Evolutionary conservation across 225 moss, liverwort and hornwort genomes (phyloP), one percentile per base, ranked within the genome.

Genomic region (Lunularia cruciata): DNA sequence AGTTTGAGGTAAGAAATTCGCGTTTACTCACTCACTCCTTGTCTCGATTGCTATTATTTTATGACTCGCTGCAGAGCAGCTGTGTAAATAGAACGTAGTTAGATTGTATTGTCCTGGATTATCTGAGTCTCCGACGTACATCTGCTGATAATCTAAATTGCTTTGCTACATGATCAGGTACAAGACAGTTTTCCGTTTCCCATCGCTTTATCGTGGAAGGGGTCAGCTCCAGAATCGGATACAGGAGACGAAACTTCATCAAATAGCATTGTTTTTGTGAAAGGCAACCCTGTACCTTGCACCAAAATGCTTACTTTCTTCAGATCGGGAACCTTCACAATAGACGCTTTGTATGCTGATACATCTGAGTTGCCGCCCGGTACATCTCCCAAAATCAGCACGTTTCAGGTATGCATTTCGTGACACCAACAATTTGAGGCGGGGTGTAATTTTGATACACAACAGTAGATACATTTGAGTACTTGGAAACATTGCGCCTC

Each of bases 191-290:
- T 88, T 76, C 98, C 98, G 1, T 98, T 93, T 68, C 77, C 98
- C 8, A 98, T 98, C 42, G 98, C 93, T 5, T 75, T 98, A 19
- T 98, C 98, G 16, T 98, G 93, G 93, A 98, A 98, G 77, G 98
- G 98, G n/a, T 77, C 98, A 45, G 86, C 98, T 8, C 89, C 93
- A 0, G 98, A 98, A 79, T 82, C 87, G 26, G 98, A 98, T 54
- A 89, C 90, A 14, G 93, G 91, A 8, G 98, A 93, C 59, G 98
- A 98, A 74, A 89, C 88, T 0, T 89, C 90, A 0, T 85, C 98
- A 8, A 98, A 98, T 72, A 98, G 86, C 68, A 80, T 98, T 37
- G 98, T 98, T 51, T 98, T 98, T 64, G 91, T 91, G 79, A 98
- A 87, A 23, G 98, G 93, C 3, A 98, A 98, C 57, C 88, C 89